Evolutionary conservation across 306 rosid species (phyloP), one percentile per base, ranked within the genome.

Genomic region (Cajanus cajan): DNA sequence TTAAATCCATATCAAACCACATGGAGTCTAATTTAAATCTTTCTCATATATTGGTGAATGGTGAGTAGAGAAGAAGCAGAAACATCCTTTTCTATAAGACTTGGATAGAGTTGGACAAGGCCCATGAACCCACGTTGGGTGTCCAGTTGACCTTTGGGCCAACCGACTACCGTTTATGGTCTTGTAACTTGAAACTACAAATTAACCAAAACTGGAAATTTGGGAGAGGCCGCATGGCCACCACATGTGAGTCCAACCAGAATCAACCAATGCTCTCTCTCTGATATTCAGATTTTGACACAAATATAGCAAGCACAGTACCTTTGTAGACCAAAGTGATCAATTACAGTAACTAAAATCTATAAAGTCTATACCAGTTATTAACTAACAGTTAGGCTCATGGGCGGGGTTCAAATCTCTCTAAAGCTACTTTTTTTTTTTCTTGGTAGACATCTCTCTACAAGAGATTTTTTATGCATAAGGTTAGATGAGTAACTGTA

Each of bases 311-410:
- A 75, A 62, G 31, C 33, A 43, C 12, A 15, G 5, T 24, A 43
- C 31, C 1, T 58, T 21, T 8, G 74, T 5, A 39, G 25, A 65
- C 4, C 9, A 18, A 31, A 12, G 58, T 25, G n/a, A n/a, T 28
- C 37, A 66, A 52, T 15, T 78, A 40, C 47, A 64, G 80, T n/a
- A 48, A 48, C 51, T 36, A 19, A 24, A 24, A 21, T 45, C 39
- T 48, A 21, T 40, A 28, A 28, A 28, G 31, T 28, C 31, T 28
- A 74, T 78, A 61, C 45, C 65, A 75, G 71, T 58, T 47, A 73
- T 64, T 25, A 73, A 28, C 31, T 28, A 28, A 28, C 31, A 28
- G n/a, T n/a, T n/a, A n/a, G n/a, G n/a, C n/a, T n/a, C n/a, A n/a
- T n/a, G n/a, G n/a, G n/a, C n/a, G n/a, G n/a, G n/a, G n/a, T n/a